phyloP scores from a whole-genome alignment of 257 asterid species.

The Plectranthus barbatus region DNA sequence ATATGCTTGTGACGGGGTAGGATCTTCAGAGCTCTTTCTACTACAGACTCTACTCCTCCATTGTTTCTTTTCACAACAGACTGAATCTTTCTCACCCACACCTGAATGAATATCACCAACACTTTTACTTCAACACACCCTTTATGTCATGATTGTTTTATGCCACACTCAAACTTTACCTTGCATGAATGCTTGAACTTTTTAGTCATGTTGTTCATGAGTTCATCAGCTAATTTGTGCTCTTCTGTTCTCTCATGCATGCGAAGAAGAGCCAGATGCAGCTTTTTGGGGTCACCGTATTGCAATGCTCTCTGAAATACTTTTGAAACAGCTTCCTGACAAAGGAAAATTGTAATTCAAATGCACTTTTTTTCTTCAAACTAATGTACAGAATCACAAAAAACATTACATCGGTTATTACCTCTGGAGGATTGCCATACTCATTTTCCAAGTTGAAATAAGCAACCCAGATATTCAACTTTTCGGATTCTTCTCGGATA shows the following conservation, averaged over 20 bases:
- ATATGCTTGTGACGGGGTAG: conserved; percentile 77
- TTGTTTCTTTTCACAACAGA: conserved; percentile 40
- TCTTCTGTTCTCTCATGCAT: conserved; percentile 81
- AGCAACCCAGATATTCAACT: conserved; percentile 90
- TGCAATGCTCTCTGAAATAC: conserved; percentile 79
- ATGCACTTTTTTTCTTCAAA: not conserved
- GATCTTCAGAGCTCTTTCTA: conserved; percentile 64
- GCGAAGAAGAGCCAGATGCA: conserved; percentile 72
- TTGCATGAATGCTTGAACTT: conserved; percentile 84
- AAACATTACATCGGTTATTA: no score
- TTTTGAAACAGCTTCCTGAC: conserved; percentile 73
- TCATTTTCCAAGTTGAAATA: conserved; percentile 88
- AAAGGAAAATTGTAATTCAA: not conserved
- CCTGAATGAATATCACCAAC: conserved; percentile 41
- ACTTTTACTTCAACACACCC: not conserved
- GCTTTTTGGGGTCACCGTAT: conserved; percentile 78
- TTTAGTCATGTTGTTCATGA: conserved; percentile 71
- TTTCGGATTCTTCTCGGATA: conserved; percentile 82
- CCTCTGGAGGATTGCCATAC: conserved; percentile 91
- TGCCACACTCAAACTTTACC: no score
- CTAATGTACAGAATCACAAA: not conserved
- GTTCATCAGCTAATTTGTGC: conserved; percentile 52
- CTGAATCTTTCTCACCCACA: conserved; percentile 70
- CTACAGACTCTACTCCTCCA: conserved; percentile 55
- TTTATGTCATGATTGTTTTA: no score